Evolutionary conservation across 306 rosid species (phyloP).

Genomic region (Castanopsis chinensis): DNA sequence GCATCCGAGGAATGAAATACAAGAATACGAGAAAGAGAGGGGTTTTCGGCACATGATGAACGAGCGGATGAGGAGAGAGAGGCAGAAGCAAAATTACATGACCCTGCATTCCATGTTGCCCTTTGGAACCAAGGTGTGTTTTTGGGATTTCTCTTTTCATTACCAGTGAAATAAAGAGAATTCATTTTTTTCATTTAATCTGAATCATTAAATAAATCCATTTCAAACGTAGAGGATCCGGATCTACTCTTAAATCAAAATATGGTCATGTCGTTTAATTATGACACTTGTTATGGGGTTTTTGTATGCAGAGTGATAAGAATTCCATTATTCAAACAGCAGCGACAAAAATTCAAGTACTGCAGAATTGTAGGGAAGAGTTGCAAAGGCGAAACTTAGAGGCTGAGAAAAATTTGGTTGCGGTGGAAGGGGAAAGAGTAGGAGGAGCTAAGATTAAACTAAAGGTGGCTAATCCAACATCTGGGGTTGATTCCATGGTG

Average conservation of each 20-base stretch:
- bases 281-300: neutral
- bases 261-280: neutral
- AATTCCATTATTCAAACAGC: conserved; percentile 40
- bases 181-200: no score
- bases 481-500: conserved; percentile 44
- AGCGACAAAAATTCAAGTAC: conserved; percentile 16
- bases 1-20: neutral
- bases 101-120: conserved; percentile 41
- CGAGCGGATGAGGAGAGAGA: conserved; percentile 52
- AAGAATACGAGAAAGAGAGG: conserved; percentile 16
- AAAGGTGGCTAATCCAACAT: conserved; percentile 30
- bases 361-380: conserved; percentile 20
- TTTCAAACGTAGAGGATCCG: no score
- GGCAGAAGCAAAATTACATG: conserved; percentile 31
- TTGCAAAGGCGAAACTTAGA: conserved; percentile 26
- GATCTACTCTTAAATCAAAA: neutral
- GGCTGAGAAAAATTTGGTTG: conserved; percentile 20
- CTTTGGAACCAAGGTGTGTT: conserved; percentile 31
- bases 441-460: conserved; percentile 18
- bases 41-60: conserved; percentile 40
- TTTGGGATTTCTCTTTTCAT: neutral
- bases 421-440: neutral
- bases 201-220: no score
- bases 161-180: no score
- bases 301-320: conserved; percentile 40